Percentiles rank a stretch among this genome's conserved stretches.
Evolutionary conservation across 2,329 filamentous ascomycete species (phyloP).

Genomic region (Truncatella angustata): DNA sequence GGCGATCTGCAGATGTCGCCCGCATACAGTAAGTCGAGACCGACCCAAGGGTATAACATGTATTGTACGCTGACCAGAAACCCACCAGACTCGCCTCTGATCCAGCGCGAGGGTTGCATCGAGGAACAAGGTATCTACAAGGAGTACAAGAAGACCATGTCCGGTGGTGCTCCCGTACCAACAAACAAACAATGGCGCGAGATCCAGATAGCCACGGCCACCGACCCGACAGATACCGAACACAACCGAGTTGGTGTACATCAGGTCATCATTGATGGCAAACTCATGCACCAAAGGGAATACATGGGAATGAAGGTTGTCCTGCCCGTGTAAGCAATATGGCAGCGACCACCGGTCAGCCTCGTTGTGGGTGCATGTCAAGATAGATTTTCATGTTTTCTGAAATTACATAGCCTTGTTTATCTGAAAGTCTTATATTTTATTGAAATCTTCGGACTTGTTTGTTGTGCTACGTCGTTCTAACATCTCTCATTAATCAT

Average conservation of each 20-base stretch:
- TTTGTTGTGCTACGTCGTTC: too few relatives aligned
- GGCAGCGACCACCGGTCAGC: too few relatives aligned
- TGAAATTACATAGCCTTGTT: too few relatives aligned
- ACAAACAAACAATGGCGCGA: slow-evolving; percentile 5
- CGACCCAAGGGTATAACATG: too few relatives aligned
- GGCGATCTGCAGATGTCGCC: neutral
- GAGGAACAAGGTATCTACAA: slow-evolving; percentile 3
- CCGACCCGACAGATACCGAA: slow-evolving; percentile 1
- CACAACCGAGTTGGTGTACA: slow-evolving; percentile 2
- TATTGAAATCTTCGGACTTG: too few relatives aligned
- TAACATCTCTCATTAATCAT: too few relatives aligned
- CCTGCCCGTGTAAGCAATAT: neutral
- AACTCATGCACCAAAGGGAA: slow-evolving; percentile 2
- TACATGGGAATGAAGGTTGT: slow-evolving; percentile 5
- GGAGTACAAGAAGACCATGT: neutral
- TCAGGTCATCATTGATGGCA: slow-evolving; percentile 1
- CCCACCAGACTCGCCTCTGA: neutral
- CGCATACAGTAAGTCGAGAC: neutral
- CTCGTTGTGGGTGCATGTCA: too few relatives aligned
- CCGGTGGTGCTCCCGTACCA: neutral
- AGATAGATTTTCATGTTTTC: too few relatives aligned
- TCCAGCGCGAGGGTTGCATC: slow-evolving; percentile 1
- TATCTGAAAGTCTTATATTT: too few relatives aligned
- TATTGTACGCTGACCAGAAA: neutral
- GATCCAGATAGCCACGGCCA: slow-evolving; percentile 3